phyloP scores from a whole-genome alignment of 371 early-diverging fungal genomes.

The Dichotomocladium elegans region DNA sequence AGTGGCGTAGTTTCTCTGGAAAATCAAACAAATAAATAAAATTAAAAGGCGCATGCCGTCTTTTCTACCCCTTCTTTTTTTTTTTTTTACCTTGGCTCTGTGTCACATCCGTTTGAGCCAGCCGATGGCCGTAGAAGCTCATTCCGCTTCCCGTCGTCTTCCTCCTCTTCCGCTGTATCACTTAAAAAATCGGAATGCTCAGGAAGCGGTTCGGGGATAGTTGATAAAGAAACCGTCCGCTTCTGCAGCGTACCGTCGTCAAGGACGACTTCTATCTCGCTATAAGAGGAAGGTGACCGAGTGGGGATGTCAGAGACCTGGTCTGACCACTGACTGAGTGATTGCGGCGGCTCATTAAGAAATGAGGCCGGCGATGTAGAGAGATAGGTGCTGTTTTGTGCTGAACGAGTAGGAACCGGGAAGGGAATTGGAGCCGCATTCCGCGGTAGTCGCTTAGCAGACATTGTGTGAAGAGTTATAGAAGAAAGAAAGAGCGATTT shows the following conservation, averaged over 20 bases:
- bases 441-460: slow-evolving; percentile 5
- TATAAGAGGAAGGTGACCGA: slow-evolving; percentile 10
- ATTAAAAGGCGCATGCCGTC: not conserved
- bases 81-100: not conserved
- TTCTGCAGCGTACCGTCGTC: slow-evolving; percentile 29
- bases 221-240: slow-evolving; percentile 27
- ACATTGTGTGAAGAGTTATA: too few relatives aligned
- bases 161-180: slow-evolving; percentile 2
- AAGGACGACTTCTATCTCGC: slow-evolving; percentile 25
- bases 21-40: not conserved
- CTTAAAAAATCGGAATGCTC: not conserved
- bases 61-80: not conserved
- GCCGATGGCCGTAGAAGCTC: not conserved
- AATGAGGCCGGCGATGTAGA: not conserved
- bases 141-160: not conserved
- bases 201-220: slow-evolving; percentile 13
- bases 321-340: slow-evolving; percentile 7
- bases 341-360: not conserved
- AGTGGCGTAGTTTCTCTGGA: slow-evolving; percentile 5
- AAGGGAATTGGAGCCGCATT: slow-evolving; percentile 7
- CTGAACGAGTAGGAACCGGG: not conserved
- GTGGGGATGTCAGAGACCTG: slow-evolving; percentile 3
- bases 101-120: not conserved
- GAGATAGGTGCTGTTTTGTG: not conserved
- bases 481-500: not conserved